Evolutionary conservation across 1,284 basidiomycete genomes (phyloP).

Genomic region (Cryptococcus amylolentus): DNA sequence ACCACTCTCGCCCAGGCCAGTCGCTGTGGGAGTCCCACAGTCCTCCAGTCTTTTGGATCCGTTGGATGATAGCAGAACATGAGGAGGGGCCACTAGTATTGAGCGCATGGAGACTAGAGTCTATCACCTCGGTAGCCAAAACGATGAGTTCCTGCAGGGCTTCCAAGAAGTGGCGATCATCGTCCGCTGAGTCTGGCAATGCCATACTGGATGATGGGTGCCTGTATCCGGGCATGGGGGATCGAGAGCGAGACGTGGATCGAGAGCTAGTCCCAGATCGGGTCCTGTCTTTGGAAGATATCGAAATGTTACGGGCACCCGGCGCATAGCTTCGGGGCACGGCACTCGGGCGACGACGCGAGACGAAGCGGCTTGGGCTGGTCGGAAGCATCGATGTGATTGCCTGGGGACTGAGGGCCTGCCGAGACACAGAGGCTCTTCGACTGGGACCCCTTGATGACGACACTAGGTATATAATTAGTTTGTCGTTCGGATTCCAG

Average conservation of each 20-base stretch:
- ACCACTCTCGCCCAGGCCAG: constrained; percentile 98
- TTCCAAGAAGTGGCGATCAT: constrained; percentile 60
- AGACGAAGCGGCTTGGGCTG: constrained; percentile 30
- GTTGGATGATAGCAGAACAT: constrained; percentile 81
- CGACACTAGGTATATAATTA: constrained; percentile 4
- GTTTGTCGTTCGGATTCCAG: not conserved
- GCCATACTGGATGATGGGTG: constrained; percentile 53
- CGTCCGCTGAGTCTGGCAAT: constrained; percentile 15
- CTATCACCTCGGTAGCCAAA: constrained; percentile 90
- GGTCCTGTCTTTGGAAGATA: constrained; percentile 60
- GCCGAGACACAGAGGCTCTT: constrained; percentile 37
- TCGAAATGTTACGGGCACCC: constrained; percentile 67
- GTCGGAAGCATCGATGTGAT: constrained; percentile 28
- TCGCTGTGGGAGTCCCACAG: constrained; percentile 97
- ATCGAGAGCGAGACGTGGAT: constrained; percentile 90
- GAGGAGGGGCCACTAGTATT: constrained; percentile 71
- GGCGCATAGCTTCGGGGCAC: constrained; percentile 45
- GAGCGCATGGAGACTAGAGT: constrained; percentile 81
- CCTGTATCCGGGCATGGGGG: constrained; percentile 78
- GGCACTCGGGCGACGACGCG: constrained; percentile 37
- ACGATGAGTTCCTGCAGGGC: constrained; percentile 91
- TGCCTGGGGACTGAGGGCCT: constrained; percentile 30
- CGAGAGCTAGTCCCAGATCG: constrained; percentile 75
- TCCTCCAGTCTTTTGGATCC: constrained; percentile 84
- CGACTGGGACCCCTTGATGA: constrained; percentile 37